Base-by-base conservation (phyloP, 768 basidiomycete genomes). In the Strobilomyces dryophilus region DNA sequence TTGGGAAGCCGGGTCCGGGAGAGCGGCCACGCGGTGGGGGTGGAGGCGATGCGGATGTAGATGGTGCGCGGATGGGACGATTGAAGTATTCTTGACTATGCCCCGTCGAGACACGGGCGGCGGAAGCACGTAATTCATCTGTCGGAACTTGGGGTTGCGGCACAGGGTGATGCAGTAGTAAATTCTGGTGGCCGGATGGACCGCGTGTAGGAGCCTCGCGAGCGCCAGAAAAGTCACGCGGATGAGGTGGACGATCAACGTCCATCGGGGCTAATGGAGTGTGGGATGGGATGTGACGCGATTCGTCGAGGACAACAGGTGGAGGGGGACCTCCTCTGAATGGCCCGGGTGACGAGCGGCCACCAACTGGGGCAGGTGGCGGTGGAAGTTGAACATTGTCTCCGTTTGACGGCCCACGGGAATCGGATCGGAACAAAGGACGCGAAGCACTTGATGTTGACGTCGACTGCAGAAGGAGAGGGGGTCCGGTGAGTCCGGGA, bases 281-380 rank as follows among this genome's bases (percentile, higher is more conserved):
- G 55, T 88, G 87, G 4, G 82, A 79, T 9, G 80, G 79, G 0
- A 75, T 65, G 49, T 88, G 87, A n/a, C 86, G 79, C 8, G 74
- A 75, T 60, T 92, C 90, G 55, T 91, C 89, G 9, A 92, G 70
- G 47, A 88, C 78, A 37, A 92, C 85, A 11, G 90, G 89, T 7
- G 90, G 89, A 0, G 89, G 90, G 3, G 88, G 86, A 2, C 89
- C 87, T 32, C 89, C 89, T 56, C 90, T 74, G 74, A 91, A 92
- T 12, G 90, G 90, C 17, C 81, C 80, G 0, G 87, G 85, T 1
- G 82, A 82, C 10, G 78, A 75, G n/a, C 78, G 77, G 41, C 71
- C 64, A 17, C 71, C 68, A 43, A 73, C 67, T 1, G 74, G 73
- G 41, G 77, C 77, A 17, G 83, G 79, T 1, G 86, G 84, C 8